These are phyloP conservation scores for Pichia sp. DNA, from an alignment of 1,139 yeast genomes.

Conservation along the genomic window DNA sequence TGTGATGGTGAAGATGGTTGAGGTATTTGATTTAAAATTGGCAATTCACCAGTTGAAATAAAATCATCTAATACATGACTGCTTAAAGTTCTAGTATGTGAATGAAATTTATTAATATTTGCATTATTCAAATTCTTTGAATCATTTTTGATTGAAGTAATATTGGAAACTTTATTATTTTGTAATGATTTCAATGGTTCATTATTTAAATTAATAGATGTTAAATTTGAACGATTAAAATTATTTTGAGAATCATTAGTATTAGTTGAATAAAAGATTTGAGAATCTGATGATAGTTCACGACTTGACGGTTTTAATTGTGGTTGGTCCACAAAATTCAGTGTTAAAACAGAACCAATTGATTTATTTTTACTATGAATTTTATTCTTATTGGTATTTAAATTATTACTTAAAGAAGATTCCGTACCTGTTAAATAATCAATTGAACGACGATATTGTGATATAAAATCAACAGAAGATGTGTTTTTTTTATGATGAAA, in stretches of 20 bases:
- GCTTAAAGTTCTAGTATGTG: conserved; percentile 23
- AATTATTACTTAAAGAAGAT: no score
- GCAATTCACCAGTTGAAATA: conserved; percentile 25
- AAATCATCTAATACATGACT: conserved; percentile 24
- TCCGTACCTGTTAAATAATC: conserved; percentile 10
- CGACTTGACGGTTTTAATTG: background rate
- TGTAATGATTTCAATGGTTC: conserved; percentile 17
- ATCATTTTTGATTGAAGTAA: no score
- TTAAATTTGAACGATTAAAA: background rate
- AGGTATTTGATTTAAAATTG: conserved; percentile 8
- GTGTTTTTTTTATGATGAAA: conserved; percentile 6
- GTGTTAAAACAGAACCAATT: conserved; percentile 7
- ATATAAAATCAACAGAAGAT: conserved; percentile 5
- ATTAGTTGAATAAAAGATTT: no score
- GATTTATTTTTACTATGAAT: conserved; percentile 5
- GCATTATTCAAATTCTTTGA: no score
- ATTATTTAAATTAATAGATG: conserved; percentile 8
- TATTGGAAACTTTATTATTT: no score
- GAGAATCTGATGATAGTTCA: background rate
- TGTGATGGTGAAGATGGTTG: background rate
- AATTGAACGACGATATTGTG: conserved; percentile 14
- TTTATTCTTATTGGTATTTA: no score
- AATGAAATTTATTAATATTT: conserved; percentile 12
- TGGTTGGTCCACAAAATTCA: conserved; percentile 7
- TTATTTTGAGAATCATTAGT: background rate